Evolutionary conservation across 2,329 filamentous ascomycete species (phyloP), one percentile per base, ranked within the genome.

Genomic region (Aureobasidium sp.): DNA sequence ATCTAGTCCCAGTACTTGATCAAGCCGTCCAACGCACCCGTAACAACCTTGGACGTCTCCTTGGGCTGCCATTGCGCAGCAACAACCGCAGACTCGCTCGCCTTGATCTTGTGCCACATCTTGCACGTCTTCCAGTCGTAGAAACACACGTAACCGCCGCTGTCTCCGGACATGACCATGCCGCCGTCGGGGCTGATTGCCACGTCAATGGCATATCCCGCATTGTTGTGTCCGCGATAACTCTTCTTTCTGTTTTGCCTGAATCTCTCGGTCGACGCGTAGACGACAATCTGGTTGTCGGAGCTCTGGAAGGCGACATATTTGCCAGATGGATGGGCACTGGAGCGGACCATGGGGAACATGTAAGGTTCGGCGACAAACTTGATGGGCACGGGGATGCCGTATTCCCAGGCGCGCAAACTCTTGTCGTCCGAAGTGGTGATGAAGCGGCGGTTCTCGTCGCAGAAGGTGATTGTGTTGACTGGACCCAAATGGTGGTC

Each of bases 111-210:
- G 77, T 96, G 91, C 77, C 91, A 96, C 91, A 99, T 93, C 78
- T 97, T 97, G 75, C 93, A 96, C 42, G 91, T 97, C 84, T 99
- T 99, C 90, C 92, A 99, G 76, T 97, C 94, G 91, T 92, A 99
- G 78, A 97, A 97, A 76, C 90, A 96, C 52, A 96, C 86, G 70
- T 85, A 97, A 39, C 95, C 94, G 17, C 85, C 91, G 57, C 86
- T 90, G 74, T 99, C 94, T 65, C 94, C 94, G 20, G 85, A 89
- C 22, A 86, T 88, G 61, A 99, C 80, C 73, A 97, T 96, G 72
- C 96, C 91, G 0, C 94, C 94, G 73, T 97, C 94, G 0, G 92
- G 90, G 69, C 87, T 91, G 71, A 95, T 88, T 58, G 88, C 87
- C 56, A 99, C 82, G 70, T 96, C 94, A 65, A 97, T 91, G 2